Base-by-base conservation (phyloP, 2,329 filamentous ascomycete genomes). In the Aspergillus aculeatus region DNA sequence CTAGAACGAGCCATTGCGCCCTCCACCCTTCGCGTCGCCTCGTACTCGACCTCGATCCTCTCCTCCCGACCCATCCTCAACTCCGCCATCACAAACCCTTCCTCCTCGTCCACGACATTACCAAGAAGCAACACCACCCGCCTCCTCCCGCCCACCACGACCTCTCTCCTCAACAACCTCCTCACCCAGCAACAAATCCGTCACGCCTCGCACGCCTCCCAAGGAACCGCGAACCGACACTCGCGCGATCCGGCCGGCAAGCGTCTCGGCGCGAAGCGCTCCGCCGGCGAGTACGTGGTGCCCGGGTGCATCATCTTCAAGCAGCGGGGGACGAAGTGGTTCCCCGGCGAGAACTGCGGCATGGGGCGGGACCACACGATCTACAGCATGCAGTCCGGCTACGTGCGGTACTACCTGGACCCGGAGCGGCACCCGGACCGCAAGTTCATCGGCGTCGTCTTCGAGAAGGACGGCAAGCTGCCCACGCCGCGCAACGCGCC, bases 221-320 rank as follows among this genome's bases (percentile, higher is more conserved):
- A 89, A 79, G 86, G 86, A 68, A 81, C 84, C 61, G 86, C 87
- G 77, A 96, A 90, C 71, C 66, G 68, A 62, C 85, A 86, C 65
- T 84, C 86, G 29, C 88, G 88, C 71, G 84, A 89, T 69, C 86
- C 87, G 4, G 82, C 88, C 1, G 89, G 89, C 69, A 96, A 96
- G 81, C 92, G 96, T 75, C 81, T 99, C 67, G 95, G 95, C 67
- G 93, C 94, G 5, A 99, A 99, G 83, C 92, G 94, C 78, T 89
- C 89, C 19, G 92, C 91, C 76, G 94, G 94, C 74, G 90, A 97
- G 81, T 96, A 89, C 76, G 95, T 99, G 38, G 89, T 96, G 60
- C 90, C 93, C 4, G 95, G 95, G 57, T 98, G 96, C 81, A 99
- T 99, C 78, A 90, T 99, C 79, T 99, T 95, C 85, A 92, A 92